A percentile compares a stretch with the other conserved stretches of the same genome.
phyloP scores from a whole-genome alignment of 1,139 yeast genomes.

The Diutina pseudorugosa region DNA sequence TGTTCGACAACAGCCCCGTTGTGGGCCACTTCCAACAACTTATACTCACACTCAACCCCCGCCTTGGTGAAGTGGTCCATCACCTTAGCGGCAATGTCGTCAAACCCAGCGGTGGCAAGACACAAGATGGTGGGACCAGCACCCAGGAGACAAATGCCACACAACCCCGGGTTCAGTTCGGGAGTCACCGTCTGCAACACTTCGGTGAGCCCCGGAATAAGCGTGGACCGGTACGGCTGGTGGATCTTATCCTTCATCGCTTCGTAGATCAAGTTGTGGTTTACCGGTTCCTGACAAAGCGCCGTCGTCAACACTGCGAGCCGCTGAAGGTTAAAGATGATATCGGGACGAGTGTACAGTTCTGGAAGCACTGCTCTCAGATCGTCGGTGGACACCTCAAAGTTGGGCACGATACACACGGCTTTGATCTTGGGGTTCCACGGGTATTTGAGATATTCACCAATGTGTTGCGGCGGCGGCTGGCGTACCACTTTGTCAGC shows the following conservation, averaged over 20 bases:
- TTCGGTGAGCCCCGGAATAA: constrained; percentile 83
- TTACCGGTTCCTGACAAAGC: constrained; percentile 70
- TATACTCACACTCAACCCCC: constrained; percentile 67
- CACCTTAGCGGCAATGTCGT: constrained; percentile 69
- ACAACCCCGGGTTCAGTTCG: constrained; percentile 63
- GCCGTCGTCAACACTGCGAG: constrained; percentile 51
- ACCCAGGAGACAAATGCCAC: constrained; percentile 92
- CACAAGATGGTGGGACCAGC: constrained; percentile 97
- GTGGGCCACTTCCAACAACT: constrained; percentile 70
- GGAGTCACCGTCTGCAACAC: constrained; percentile 80
- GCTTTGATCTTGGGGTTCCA: constrained; percentile 81
- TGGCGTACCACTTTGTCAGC: constrained; percentile 26
- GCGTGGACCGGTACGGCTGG: constrained; percentile 85
- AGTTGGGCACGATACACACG: constrained; percentile 82
- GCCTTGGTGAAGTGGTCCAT: constrained; percentile 55
- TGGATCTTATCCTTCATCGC: constrained; percentile 96
- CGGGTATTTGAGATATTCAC: constrained; percentile 77
- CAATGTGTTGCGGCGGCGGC: constrained; percentile 56
- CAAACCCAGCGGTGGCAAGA: constrained; percentile 80
- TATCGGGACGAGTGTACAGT: constrained; percentile 67
- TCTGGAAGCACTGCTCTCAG: constrained; percentile 83
- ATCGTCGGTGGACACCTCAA: constrained; percentile 87
- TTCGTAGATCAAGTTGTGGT: constrained; percentile 71
- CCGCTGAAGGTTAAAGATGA: constrained; percentile 69
- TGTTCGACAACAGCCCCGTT: constrained; percentile 59